phyloP scores from a whole-genome alignment of 2,329 filamentous ascomycete genomes.

The Fusarium aywerte region DNA sequence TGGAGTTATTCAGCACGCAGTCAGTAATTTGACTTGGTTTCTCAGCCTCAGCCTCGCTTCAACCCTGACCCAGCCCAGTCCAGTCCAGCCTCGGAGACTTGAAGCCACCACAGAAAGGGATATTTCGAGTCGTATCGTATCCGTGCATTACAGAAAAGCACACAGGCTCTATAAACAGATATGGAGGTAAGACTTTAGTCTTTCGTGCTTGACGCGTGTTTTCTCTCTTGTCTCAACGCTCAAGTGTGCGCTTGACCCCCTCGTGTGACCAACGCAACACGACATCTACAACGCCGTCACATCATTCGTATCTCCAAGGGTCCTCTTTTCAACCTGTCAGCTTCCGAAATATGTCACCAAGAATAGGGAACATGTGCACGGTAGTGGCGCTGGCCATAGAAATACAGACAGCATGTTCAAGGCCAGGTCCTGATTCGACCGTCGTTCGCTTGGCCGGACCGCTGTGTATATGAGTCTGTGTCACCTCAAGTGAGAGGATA shows the following conservation, averaged over 20 bases:
- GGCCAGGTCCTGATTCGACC: conserved; percentile 28
- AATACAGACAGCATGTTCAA: conserved; percentile 9
- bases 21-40: conserved; percentile 14
- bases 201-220: conserved; percentile 1
- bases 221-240: conserved; percentile 5
- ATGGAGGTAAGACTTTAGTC: conserved; percentile 39
- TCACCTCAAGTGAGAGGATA: conserved; percentile 33
- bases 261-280: conserved; percentile 29
- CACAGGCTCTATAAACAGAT: conserved; percentile 1
- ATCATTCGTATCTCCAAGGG: conserved; percentile 20
- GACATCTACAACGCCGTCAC: conserved; percentile 1
- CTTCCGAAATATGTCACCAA: conserved; percentile 4
- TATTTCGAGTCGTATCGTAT: neutral
- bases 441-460: conserved; percentile 25
- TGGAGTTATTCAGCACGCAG: conserved; percentile 16
- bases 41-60: conserved; percentile 31
- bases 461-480: conserved; percentile 24
- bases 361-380: conserved; percentile 2
- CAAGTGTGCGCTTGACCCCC: conserved; percentile 25
- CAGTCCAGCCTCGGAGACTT: conserved; percentile 11
- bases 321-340: conserved; percentile 2
- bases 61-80: conserved; percentile 4
- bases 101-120: neutral
- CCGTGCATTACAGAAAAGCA: conserved; percentile 6
- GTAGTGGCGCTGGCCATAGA: conserved; percentile 21